Evolutionary conservation across 257 asterid species (phyloP).

Genomic region (Apocynum venetum): DNA sequence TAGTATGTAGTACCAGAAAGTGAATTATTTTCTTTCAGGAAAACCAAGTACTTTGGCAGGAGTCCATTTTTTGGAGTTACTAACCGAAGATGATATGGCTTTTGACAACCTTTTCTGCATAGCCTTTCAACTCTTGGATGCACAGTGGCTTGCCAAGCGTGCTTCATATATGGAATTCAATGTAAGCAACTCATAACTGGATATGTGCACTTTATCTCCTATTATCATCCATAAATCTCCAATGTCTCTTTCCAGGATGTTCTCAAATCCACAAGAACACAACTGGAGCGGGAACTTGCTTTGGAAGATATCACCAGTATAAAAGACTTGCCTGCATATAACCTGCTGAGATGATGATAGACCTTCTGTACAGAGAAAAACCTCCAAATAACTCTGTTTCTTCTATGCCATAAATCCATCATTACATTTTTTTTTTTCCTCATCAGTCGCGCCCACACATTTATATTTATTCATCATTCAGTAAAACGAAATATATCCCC

Average conservation of each 20-base stretch:
- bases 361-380: background rate
- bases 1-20: too few species aligned
- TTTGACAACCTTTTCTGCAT: constrained; percentile 84
- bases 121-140: constrained; percentile 86
- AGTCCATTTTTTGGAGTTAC: constrained; percentile 58
- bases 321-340: constrained; percentile 73
- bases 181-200: constrained; percentile 32
- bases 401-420: background rate
- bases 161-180: constrained; percentile 98
- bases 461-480: too few species aligned
- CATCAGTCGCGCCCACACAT: too few species aligned
- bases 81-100: constrained; percentile 76
- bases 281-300: constrained; percentile 77
- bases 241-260: constrained; percentile 52
- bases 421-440: too few species aligned
- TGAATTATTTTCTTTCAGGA: constrained; percentile 40
- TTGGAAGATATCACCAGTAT: constrained; percentile 60
- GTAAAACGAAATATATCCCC: too few species aligned
- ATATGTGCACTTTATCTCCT: background rate
- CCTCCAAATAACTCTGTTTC: background rate
- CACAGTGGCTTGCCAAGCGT: constrained; percentile 84
- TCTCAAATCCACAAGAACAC: constrained; percentile 68
- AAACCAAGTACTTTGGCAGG: constrained; percentile 63
- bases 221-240: background rate
- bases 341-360: constrained; percentile 42